phyloP scores from a whole-genome alignment of 2,329 filamentous ascomycete genomes.

The Cladosporium colombiae region DNA sequence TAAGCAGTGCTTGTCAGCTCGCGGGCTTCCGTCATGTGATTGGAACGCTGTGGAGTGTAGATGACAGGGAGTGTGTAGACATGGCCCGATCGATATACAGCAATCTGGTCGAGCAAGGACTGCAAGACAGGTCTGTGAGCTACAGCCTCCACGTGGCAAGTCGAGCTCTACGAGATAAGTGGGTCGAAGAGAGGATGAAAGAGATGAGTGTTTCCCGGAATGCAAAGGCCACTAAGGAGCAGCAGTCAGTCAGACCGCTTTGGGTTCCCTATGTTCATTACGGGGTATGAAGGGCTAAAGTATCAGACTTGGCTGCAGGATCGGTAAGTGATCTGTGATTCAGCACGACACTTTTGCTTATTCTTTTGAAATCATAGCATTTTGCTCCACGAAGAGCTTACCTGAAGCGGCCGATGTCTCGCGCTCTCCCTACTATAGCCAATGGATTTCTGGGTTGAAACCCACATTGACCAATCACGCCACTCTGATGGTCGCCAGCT shows the following conservation, averaged over 20 bases:
- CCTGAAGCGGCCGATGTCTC: too few relatives aligned
- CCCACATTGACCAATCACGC: neutral
- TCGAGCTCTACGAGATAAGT: neutral
- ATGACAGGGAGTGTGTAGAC: neutral
- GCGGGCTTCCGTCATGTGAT: conserved; percentile 11
- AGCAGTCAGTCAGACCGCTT: neutral
- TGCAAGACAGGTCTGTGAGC: neutral
- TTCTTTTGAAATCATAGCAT: too few relatives aligned
- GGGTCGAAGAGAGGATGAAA: neutral
- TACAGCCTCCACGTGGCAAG: neutral
- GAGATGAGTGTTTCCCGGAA: neutral
- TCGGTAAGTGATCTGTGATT: too few relatives aligned
- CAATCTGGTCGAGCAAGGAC: neutral
- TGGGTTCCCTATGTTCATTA: neutral
- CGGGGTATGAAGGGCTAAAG: neutral
- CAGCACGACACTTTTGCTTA: too few relatives aligned
- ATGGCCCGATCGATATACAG: neutral
- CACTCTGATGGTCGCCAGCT: neutral
- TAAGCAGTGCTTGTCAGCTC: conserved; percentile 4
- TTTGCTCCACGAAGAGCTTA: too few relatives aligned
- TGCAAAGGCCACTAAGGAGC: neutral
- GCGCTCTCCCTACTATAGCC: too few relatives aligned
- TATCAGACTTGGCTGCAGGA: too few relatives aligned
- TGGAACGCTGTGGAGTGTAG: conserved; percentile 8
- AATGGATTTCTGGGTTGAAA: neutral